Evolutionary conservation across 371 early-diverging fungal genomes (phyloP), one percentile per base, ranked within the genome.

Genomic region (Neoconidiobolus thromboides): DNA sequence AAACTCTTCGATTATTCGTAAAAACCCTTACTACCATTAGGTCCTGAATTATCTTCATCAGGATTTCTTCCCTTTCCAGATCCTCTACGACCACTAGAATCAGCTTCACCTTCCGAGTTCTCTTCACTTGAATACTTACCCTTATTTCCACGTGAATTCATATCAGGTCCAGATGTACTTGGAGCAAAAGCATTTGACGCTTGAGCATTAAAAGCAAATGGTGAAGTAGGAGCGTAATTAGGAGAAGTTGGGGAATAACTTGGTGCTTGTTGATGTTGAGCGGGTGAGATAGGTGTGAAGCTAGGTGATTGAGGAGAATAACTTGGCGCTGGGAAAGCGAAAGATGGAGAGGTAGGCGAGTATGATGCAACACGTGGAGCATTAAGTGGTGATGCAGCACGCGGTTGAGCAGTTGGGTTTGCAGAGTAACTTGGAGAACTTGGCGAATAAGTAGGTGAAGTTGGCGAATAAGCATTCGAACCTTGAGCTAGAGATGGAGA

Each of bases 191-290:
- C 26, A 26, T 26, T 26, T 26, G 26, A 26, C 26, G 26, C 26
- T 26, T 26, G 26, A 26, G 26, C 26, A 26, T 26, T 26, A 26
- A 26, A 26, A 26, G 26, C 46, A 56, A 71, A 69, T 6, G 94
- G 93, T 42, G 78, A 77, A 1, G 91, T 89, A 1, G 95, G 91
- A 3, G 78, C 72, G 66, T 89, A 87, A 43, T 62, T 62, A 1
- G 86, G 83, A 43, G 73, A 63, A 38, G 67, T 60, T 1, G 67
- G 67, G 37, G 69, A 69, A 58, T 69, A 71, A 43, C 71, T 69
- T 2, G 89, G 87, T 6, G n/a, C 36, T 47, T 73, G 72, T 7
- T 86, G 83, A 1, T 90, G 86, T 58, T 71, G 68, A 5, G 36
- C n/a, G 14, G 50, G 10, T 12, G 36, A n/a, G 0, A 85, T 85